Evolutionary conservation across 139 green algal species (phyloP), one percentile per base, ranked within the genome.

Genomic region (Chlamydomonas sp.): DNA sequence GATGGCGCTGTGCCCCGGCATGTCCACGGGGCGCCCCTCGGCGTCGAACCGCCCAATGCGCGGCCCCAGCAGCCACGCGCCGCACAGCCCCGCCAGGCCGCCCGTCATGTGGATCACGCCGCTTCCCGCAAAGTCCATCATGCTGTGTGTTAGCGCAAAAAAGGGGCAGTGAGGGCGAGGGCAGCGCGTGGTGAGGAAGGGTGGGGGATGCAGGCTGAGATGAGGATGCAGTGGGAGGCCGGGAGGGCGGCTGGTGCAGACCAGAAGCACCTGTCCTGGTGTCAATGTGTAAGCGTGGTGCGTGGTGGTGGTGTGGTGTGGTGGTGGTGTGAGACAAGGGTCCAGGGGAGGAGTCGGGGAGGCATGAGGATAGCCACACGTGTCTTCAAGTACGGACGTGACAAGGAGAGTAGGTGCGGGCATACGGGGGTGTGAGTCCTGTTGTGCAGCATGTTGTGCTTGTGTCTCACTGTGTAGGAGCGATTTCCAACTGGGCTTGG

Each of bases 21-120:
- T 98, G 80, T 94, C 90, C 4, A 95, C 83, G 6, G 91, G 87
- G n/a, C 95, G 91, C 73, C 78, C 79, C 63, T 88, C 84, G 5
- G 68, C 67, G 69, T 94, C 91, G 84, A 99, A 99, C 61, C 97
- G 95, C 7, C 97, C 97, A 8, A 97, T 92, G 85, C 97, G 95
- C 10, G 97, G 97, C 3, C 97, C 97, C 2, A 98, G 87, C 62
- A 99, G 93, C 78, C 88, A 93, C 61, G 94, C 93, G 61, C 94
- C 97, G 20, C 96, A 91, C 57, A 98, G 88, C 3, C 93, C 94
- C 57, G 97, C 97, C 49, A 93, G 88, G 77, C 97, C 97, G 57
- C 95, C 96, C 12, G 82, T 92, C 88, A 96, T 93, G 91, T 95
- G 92, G 76, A 98, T 95, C 18, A 97, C 94, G 69, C 87, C 91